Conservation (phyloP, 441 rosid species). For the California macrophylla region DNA sequence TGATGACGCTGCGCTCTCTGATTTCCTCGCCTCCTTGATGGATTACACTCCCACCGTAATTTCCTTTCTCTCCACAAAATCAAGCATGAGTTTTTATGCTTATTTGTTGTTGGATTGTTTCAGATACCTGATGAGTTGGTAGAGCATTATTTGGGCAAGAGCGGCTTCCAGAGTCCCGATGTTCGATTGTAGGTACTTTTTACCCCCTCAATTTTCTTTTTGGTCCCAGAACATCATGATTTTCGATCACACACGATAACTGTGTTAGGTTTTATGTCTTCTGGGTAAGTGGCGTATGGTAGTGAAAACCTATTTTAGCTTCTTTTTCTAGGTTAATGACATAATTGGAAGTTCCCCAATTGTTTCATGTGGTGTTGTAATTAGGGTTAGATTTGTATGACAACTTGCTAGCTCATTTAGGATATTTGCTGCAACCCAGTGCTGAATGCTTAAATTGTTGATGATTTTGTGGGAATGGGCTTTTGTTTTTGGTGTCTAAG, state of each 20-base stretch:
- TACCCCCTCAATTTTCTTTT: constrained; percentile 1
- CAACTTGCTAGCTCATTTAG: neutral
- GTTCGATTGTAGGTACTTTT: constrained; percentile 70
- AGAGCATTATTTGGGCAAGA: constrained; percentile 82
- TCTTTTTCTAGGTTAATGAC: neutral
- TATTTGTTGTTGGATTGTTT: neutral
- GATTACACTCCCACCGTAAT: constrained; percentile 77
- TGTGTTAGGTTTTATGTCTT: neutral
- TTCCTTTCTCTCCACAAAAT: neutral
- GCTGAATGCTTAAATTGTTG: neutral
- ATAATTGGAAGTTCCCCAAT: neutral
- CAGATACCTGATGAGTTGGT: constrained; percentile 92
- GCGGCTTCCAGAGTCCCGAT: constrained; percentile 91
- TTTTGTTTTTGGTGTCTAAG: neutral
- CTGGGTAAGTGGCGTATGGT: neutral
- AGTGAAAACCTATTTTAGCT: neutral
- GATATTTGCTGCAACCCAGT: neutral
- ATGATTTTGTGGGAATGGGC: neutral
- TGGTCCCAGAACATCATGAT: neutral
- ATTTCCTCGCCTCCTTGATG: constrained; percentile 71
- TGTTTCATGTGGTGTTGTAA: neutral
- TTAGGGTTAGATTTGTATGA: neutral
- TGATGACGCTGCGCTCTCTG: constrained; percentile 66
- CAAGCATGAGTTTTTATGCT: neutral
- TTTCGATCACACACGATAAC: neutral